These are phyloP conservation scores for Musa schizocarpa DNA, from an alignment of 176 grass and related monocot species.

Conservation along the genomic window DNA sequence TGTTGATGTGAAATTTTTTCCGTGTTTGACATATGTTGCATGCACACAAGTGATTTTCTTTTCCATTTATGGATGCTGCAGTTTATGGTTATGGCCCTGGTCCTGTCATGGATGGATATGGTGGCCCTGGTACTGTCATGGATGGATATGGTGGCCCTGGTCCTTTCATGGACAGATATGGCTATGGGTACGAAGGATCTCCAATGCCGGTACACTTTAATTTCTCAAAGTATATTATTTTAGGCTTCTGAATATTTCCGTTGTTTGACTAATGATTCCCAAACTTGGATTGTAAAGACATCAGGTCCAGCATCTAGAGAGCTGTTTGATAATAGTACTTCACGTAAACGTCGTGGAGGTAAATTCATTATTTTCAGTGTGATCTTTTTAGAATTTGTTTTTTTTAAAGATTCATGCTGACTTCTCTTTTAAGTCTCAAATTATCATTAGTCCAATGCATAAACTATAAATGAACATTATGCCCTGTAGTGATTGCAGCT, in stretches of 20 bases:
- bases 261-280: not conserved
- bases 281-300: slow-evolving; percentile 37
- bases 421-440: too few relatives aligned
- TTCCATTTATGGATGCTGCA: slow-evolving; percentile 22
- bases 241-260: slow-evolving; percentile 8
- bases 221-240: slow-evolving; percentile 15
- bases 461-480: too few relatives aligned
- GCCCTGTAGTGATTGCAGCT: too few relatives aligned
- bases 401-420: not conserved
- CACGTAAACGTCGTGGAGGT: slow-evolving; percentile 88
- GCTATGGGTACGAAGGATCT: slow-evolving; percentile 86
- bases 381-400: not conserved
- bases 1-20: too few relatives aligned
- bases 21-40: not conserved
- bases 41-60: slow-evolving; percentile 6
- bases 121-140: slow-evolving; percentile 50
- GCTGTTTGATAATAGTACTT: slow-evolving; percentile 64
- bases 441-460: too few relatives aligned
- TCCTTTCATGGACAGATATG: slow-evolving; percentile 50
- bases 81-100: slow-evolving; percentile 71
- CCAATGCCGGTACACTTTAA: slow-evolving; percentile 62
- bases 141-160: slow-evolving; percentile 54
- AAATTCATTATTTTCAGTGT: slow-evolving; percentile 7
- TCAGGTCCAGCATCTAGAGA: slow-evolving; percentile 56
- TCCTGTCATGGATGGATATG: slow-evolving; percentile 49